Evolutionary conservation across 2,329 filamentous ascomycete genomes (phyloP), one percentile per base, ranked within the genome.

Genomic region (Alternaria conjuncta): DNA sequence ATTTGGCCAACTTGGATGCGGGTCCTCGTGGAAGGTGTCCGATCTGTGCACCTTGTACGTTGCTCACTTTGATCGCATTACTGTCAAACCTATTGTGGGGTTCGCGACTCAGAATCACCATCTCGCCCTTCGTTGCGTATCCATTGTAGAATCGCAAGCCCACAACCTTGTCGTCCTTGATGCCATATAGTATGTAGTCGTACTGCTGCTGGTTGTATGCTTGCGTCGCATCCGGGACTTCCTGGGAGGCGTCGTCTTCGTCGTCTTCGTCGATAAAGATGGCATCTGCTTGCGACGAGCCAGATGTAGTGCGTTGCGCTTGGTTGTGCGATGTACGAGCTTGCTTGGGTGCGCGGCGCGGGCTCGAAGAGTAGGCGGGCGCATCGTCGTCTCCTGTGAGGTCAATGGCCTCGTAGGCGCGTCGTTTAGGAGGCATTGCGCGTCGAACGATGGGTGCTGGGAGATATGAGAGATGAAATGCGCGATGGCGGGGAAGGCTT

Each of bases 51-150:
- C 88, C 86, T 73, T 91, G 86, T 13, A 94, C 92, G 77, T 96
- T 96, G 71, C 92, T 86, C 2, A 96, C 87, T 6, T 88, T 87
- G 61, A 96, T 93, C 0, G 93, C 93, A 79, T 96, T 96, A 4
- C 70, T 26, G 53, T 79, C 78, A 51, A 75, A 79, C 15, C 80
- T 83, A 72, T 95, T 95, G 2, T 79, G 73, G 2, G 91, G 89
- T 73, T 95, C 90, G 73, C 92, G 83, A 36, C 82, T 83, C 57
- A 66, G 58, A 10, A 78, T 57, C 11, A 78, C 75, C 66, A 77
- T 74, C 53, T 81, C 79, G 1, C 77, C 76, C 0, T 74, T 49
- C 2, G 78, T 79, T 4, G 78, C 78, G 61, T 75, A 72, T 20
- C 78, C 79, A 28, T 60, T 71, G 58, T 81, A 80, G 55, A 70